Evolutionary conservation across 75 land plant genomes (phyloP).

Genomic region (Isoetes taiwanensis): DNA sequence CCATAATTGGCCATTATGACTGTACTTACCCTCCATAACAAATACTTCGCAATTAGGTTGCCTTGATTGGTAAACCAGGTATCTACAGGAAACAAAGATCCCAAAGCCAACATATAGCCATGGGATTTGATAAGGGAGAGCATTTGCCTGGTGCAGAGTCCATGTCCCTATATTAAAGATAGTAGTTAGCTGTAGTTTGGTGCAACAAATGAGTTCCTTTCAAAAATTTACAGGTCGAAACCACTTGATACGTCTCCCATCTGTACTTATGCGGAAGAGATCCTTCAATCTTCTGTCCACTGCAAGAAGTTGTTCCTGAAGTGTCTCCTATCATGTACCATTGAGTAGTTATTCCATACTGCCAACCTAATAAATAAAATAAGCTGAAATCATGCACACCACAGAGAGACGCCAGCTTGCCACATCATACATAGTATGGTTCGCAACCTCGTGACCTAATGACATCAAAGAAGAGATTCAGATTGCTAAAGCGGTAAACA

Average conservation of each 20-base stretch:
- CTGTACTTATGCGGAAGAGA: conserved; percentile 9
- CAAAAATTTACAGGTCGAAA: conserved; percentile 28
- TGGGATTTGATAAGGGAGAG: conserved; percentile 12
- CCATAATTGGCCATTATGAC: background rate
- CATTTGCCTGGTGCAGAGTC: conserved; percentile 21
- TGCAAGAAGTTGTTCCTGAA: conserved; percentile 23
- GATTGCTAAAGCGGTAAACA: background rate
- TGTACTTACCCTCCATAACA: conserved; percentile 27
- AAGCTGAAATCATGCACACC: conserved; percentile 7
- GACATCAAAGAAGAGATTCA: background rate
- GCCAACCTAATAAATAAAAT: background rate
- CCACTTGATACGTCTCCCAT: conserved; percentile 26
- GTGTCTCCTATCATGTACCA: conserved; percentile 14
- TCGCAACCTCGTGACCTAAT: conserved; percentile 42
- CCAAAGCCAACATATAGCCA: conserved; percentile 25
- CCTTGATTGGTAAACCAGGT: conserved; percentile 21
- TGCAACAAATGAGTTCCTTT: background rate
- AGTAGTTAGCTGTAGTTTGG: background rate
- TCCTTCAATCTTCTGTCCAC: conserved; percentile 20
- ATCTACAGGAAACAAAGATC: conserved; percentile 27
- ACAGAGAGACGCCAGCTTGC: conserved; percentile 33
- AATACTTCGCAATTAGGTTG: conserved; percentile 19
- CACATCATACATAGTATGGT: conserved; percentile 36
- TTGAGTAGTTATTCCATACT: background rate
- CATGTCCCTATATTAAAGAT: conserved; percentile 22